Percentiles rank a stretch among this genome's conserved stretches.
Evolutionary conservation across 2,329 filamentous ascomycete genomes (phyloP).

Genomic region (Colletotrichum karsti): DNA sequence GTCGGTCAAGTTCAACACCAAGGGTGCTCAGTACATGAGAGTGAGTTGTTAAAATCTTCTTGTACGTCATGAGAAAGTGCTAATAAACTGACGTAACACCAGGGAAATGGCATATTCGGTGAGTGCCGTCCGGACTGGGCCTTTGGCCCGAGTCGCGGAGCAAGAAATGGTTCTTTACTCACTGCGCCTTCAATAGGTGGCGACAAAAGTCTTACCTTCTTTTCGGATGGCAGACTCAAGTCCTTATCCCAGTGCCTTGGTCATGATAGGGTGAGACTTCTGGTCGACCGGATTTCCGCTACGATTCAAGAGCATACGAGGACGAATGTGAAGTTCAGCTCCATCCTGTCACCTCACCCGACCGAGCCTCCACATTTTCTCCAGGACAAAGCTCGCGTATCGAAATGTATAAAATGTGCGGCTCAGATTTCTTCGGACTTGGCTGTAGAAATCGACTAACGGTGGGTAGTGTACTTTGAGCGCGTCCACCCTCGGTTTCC

Average conservation of each 20-base stretch:
- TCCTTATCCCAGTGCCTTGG: conserved; percentile 37
- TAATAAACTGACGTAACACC: not conserved
- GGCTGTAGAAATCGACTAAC: not conserved
- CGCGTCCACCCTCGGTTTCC: conserved; percentile 46
- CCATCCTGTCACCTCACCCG: not conserved
- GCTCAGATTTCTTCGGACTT: no score
- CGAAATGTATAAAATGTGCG: conserved; percentile 21
- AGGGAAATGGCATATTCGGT: conserved; percentile 40
- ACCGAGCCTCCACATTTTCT: not conserved
- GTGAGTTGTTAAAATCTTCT: conserved; percentile 22
- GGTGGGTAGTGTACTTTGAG: conserved; percentile 42
- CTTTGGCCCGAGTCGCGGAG: not conserved
- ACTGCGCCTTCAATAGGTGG: not conserved
- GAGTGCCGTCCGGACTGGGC: not conserved
- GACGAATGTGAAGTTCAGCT: not conserved
- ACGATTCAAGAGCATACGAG: conserved; percentile 25
- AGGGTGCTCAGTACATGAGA: conserved; percentile 33
- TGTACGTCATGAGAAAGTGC: not conserved
- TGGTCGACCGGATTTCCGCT: conserved; percentile 37
- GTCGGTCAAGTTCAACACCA: not conserved
- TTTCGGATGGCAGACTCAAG: conserved; percentile 39
- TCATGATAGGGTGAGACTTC: conserved; percentile 37
- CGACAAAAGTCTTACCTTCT: conserved; percentile 36
- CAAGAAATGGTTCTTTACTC: not conserved
- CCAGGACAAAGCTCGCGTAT: not conserved